Evolutionary conservation across 495 filamentous ascomycete genomes (phyloP).

Genomic region (Extremus antarcticus): DNA sequence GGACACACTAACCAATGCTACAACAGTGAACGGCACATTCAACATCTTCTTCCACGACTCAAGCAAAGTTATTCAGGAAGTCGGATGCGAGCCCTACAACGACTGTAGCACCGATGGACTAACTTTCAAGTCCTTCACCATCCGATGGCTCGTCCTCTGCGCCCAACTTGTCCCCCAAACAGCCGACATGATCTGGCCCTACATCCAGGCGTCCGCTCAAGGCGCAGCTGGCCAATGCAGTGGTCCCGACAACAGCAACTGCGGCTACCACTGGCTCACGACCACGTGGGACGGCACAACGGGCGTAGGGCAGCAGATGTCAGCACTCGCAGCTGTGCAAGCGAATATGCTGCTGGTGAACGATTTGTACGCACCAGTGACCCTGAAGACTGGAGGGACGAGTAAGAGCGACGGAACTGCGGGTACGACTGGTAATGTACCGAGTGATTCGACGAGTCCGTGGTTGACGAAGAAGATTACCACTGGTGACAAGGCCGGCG

Average conservation of each 20-base stretch:
- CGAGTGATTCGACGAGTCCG: background rate
- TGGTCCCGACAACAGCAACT: constrained; percentile 45
- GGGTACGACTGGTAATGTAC: constrained; percentile 17
- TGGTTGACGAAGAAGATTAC: constrained; percentile 17
- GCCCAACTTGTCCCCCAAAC: constrained; percentile 65
- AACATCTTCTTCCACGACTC: constrained; percentile 27
- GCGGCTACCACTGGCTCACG: constrained; percentile 60
- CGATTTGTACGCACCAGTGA: constrained; percentile 29
- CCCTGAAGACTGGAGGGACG: constrained; percentile 27
- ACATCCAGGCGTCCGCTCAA: constrained; percentile 49
- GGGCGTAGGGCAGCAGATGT: constrained; percentile 56
- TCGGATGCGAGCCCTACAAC: constrained; percentile 9
- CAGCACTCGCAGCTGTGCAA: constrained; percentile 55
- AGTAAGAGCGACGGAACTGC: constrained; percentile 28
- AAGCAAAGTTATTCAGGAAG: constrained; percentile 16
- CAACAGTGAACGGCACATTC: constrained; percentile 18
- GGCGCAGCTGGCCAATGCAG: constrained; percentile 58
- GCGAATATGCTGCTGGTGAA: constrained; percentile 34
- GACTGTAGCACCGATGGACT: constrained; percentile 9
- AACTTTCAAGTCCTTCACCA: constrained; percentile 67
- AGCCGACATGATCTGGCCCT: constrained; percentile 45
- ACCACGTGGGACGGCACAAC: constrained; percentile 29
- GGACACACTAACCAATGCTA: constrained; percentile 21
- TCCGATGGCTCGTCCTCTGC: constrained; percentile 63
- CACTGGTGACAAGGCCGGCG: constrained; percentile 31